Evolutionary conservation across 495 filamentous ascomycete species (phyloP).

Genomic region (Polyplosphaeria fusca): DNA sequence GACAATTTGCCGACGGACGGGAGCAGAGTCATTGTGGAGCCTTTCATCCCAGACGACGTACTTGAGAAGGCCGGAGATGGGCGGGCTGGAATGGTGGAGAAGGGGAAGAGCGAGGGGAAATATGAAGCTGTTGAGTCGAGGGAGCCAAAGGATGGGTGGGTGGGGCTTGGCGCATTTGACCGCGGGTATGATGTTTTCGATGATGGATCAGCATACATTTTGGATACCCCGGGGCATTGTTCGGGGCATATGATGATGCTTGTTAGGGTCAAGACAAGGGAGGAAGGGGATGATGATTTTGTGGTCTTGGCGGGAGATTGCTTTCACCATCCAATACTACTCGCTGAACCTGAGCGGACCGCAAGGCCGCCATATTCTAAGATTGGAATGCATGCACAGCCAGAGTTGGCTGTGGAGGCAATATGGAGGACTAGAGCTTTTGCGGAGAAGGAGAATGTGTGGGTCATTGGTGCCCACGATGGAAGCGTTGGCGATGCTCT

Average conservation of each 20-base stretch:
- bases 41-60: neutral
- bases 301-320: slow-evolving; percentile 24
- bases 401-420: slow-evolving; percentile 6
- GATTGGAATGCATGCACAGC: slow-evolving; percentile 18
- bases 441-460: slow-evolving; percentile 18
- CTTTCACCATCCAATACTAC: slow-evolving; percentile 20
- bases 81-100: slow-evolving; percentile 10
- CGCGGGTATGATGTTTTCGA: slow-evolving; percentile 17
- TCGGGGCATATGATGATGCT: slow-evolving; percentile 24
- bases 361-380: slow-evolving; percentile 16
- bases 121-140: slow-evolving; percentile 19
- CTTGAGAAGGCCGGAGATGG: slow-evolving; percentile 4
- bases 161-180: slow-evolving; percentile 13
- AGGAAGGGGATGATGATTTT: slow-evolving; percentile 13
- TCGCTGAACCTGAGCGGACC: slow-evolving; percentile 19
- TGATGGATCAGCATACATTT: slow-evolving; percentile 13
- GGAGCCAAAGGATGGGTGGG: slow-evolving; percentile 7
- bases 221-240: slow-evolving; percentile 24
- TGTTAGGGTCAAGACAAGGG: slow-evolving; percentile 7
- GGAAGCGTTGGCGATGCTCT: slow-evolving; percentile 14
- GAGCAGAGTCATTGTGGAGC: slow-evolving; percentile 21
- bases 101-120: slow-evolving; percentile 6
- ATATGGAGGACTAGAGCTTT: slow-evolving; percentile 8
- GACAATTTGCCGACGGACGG: slow-evolving; percentile 13
- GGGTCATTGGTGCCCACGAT: slow-evolving; percentile 27